phyloP scores from a whole-genome alignment of 2,329 filamentous ascomycete species.

The Phaeosphaeriaceae sp. region DNA sequence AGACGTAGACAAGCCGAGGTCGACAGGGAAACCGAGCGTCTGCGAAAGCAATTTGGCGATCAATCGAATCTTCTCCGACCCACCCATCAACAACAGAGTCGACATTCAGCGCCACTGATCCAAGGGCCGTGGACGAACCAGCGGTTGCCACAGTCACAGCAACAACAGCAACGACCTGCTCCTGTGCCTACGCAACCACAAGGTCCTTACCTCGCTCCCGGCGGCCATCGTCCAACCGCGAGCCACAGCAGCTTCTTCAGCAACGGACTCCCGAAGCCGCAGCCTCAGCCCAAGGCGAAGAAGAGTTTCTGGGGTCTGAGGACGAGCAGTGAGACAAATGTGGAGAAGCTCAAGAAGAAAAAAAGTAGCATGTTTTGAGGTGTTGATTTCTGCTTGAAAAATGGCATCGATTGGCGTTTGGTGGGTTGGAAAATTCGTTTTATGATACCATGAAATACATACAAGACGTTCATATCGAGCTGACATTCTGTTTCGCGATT shows the following conservation, averaged over 20 bases:
- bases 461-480: too few species aligned
- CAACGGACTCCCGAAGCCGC: slow-evolving; percentile 34
- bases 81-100: slow-evolving; percentile 26
- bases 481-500: too few species aligned
- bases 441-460: slow-evolving; percentile 8
- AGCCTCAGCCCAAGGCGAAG: slow-evolving; percentile 37
- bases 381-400: slow-evolving; percentile 1
- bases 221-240: slow-evolving; percentile 32
- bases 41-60: slow-evolving; percentile 71
- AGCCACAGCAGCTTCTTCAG: slow-evolving; percentile 47
- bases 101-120: slow-evolving; percentile 30
- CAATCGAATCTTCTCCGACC: slow-evolving; percentile 37
- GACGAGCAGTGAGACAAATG: slow-evolving; percentile 37
- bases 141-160: slow-evolving; percentile 15
- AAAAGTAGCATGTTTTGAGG: slow-evolving; percentile 53
- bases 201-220: slow-evolving; percentile 36
- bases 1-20: slow-evolving; percentile 60
- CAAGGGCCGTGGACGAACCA: slow-evolving; percentile 22
- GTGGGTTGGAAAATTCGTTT: slow-evolving; percentile 16
- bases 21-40: slow-evolving; percentile 77
- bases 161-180: slow-evolving; percentile 14
- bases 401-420: slow-evolving; percentile 5
- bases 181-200: slow-evolving; percentile 13
- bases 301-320: slow-evolving; percentile 49
- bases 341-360: slow-evolving; percentile 51